A percentile compares a stretch with the other conserved stretches of the same genome.
Evolutionary conservation across 129 eudicot genomes (phyloP).

Genomic region (Silybum marianum): DNA sequence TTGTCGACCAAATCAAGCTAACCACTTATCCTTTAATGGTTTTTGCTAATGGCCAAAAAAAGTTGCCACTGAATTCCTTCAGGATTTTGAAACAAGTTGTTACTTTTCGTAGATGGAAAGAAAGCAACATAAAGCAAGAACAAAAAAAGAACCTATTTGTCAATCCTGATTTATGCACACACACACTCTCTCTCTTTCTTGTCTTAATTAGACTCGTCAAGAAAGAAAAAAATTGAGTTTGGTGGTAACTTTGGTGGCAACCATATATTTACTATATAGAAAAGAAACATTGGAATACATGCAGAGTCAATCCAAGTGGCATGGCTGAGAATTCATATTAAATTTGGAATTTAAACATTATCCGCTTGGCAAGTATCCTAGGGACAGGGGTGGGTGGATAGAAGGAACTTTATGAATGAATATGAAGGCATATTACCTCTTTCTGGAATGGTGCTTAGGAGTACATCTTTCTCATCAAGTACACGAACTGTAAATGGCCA

Average conservation of each 20-base stretch:
- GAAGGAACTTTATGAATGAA: background rate
- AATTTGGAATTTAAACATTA: background rate
- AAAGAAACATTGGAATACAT: background rate
- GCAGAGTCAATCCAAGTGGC: background rate
- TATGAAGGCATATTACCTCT: slow-evolving; percentile 53
- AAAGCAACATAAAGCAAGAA: background rate
- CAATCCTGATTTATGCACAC: background rate
- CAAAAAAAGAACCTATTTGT: background rate
- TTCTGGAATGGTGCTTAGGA: slow-evolving; percentile 57
- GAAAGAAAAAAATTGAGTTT: background rate
- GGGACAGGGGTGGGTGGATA: background rate
- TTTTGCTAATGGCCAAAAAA: background rate
- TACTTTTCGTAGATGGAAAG: background rate
- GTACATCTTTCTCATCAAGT: slow-evolving; percentile 68
- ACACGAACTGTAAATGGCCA: slow-evolving; percentile 65
- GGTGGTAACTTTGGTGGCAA: background rate
- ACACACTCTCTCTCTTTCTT: background rate
- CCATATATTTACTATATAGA: background rate
- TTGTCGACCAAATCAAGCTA: background rate
- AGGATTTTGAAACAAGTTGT: background rate
- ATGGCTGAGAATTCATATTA: background rate
- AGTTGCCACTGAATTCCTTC: background rate
- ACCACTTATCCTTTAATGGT: background rate
- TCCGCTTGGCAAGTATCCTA: background rate
- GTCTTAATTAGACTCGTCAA: background rate